Evolutionary conservation across 768 basidiomycete species (phyloP), one percentile per base, ranked within the genome.

Genomic region (Trametes sanguinea): DNA sequence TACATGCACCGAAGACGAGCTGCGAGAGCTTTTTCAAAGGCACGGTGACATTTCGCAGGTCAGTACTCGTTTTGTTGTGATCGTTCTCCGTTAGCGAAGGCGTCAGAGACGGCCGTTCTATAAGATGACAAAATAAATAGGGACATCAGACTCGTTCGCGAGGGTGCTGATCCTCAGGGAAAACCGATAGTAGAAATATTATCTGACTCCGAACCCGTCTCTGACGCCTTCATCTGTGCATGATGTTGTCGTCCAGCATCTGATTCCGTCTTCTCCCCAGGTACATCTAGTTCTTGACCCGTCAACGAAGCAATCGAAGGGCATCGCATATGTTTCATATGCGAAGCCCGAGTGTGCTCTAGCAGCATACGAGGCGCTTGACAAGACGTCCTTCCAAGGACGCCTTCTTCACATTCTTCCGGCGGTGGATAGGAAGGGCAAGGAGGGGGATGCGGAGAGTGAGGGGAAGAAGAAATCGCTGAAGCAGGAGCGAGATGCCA

Each of bases 321-420:
- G 88, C 11, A 75, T 89, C 0, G 88, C 83, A 1, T 90, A 85
- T 65, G 78, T 88, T 35, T 77, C 79, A 2, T 90, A 81, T 60
- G 71, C 65, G 7, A 71, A 76, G 2, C 71, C 84, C 0, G 61
- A 75, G 3, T 73, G 77, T 14, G 88, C 89, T 0, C 68, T 94
- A 0, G 75, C 80, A 0, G 97, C 96, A 0, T 94, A 88, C 66
- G 82, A 87, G 58, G 80, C 80, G 0, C 80, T 98, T 37, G 95
- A 98, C 71, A 86, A 86, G 59, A 87, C 81, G 40, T 86, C 92
- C 0, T 95, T 97, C 74, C 94, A 95, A 75, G 97, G 97, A 3
- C 86, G 97, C 32, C 73, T 98, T 0, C 73, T 99, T 1, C 97
- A 98, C 70, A 87, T 98, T 55, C 79, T 99, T 0, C 90, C 91